Evolutionary conservation across 2,329 filamentous ascomycete genomes (phyloP).

Genomic region (Helicocarpus griseus): DNA sequence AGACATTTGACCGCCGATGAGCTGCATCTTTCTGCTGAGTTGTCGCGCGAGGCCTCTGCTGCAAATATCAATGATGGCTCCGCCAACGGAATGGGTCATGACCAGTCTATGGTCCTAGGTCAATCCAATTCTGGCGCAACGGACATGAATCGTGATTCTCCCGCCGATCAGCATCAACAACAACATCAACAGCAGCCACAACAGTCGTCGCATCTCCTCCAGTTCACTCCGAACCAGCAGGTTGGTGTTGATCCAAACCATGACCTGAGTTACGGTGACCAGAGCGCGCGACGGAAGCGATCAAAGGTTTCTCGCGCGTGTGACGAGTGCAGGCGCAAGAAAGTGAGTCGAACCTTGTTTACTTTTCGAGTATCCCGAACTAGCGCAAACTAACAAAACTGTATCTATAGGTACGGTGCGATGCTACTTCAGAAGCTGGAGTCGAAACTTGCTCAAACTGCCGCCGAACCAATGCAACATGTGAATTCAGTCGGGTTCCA

Average conservation of each 20-base stretch:
- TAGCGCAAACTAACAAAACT: slow-evolving; percentile 14
- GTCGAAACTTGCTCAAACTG: slow-evolving; percentile 74
- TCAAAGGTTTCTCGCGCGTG: slow-evolving; percentile 83
- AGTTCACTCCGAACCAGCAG: slow-evolving; percentile 35
- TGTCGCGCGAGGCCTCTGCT: slow-evolving; percentile 37
- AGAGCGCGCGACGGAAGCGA: slow-evolving; percentile 61
- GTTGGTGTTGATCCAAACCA: slow-evolving; percentile 37
- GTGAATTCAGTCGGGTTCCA: slow-evolving; percentile 76
- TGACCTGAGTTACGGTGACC: slow-evolving; percentile 46
- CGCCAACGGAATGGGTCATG: slow-evolving; percentile 30
- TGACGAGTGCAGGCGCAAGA: slow-evolving; percentile 81
- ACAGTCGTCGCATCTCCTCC: slow-evolving; percentile 30
- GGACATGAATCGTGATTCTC: slow-evolving; percentile 29
- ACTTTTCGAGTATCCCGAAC: slow-evolving; percentile 11
- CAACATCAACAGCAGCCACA: slow-evolving; percentile 8
- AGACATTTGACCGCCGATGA: slow-evolving; percentile 38
- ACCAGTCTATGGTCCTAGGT: slow-evolving; percentile 30
- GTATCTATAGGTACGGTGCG: slow-evolving; percentile 62
- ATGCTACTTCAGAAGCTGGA: slow-evolving; percentile 64
- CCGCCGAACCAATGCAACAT: slow-evolving; percentile 62
- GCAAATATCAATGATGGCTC: slow-evolving; percentile 34
- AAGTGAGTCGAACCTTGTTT: slow-evolving; percentile 35
- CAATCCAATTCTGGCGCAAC: slow-evolving; percentile 25
- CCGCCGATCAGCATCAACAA: slow-evolving; percentile 21
- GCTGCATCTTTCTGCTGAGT: slow-evolving; percentile 36